Evolutionary conservation across 1,284 basidiomycete genomes (phyloP), one percentile per base, ranked within the genome.

Genomic region (Laetiporus sulphureus): DNA sequence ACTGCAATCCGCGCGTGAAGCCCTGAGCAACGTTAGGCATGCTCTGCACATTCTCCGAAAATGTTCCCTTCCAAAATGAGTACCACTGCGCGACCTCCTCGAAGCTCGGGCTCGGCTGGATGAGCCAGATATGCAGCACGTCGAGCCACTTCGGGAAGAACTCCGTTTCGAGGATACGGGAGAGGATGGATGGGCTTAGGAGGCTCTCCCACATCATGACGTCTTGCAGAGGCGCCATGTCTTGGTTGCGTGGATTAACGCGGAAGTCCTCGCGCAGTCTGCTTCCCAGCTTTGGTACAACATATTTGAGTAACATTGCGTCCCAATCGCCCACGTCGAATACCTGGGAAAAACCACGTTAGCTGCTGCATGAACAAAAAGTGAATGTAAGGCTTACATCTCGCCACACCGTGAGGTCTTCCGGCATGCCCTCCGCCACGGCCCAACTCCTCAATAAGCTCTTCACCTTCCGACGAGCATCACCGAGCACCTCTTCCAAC

Each of bases 71-170:
- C 95, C 95, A 99, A 61, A 82, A 87, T 3, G 73, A 72, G 58
- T 82, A 94, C 95, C 96, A 98, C 47, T 84, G 77, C 1, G 87
- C 89, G 3, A 99, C 89, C 62, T 99, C 91, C 51, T 85, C 89
- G 52, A 89, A 82, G 62, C 82, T 91, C 53, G 83, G 84, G 21
- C 68, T 73, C 0, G 90, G 83, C 59, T 91, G 87, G 10, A 83
- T 72, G 40, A 99, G 80, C 96, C 94, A 98, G 31, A 89, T 64
- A 56, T 92, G 83, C 27, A 99, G 67, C n/a, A 89, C 79, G 32
- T 91, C 80, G 38, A 99, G 72, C 93, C 93, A 99, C 58, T 94
- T 93, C 2, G 91, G 89, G 74, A 98, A 96, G 68, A 99, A 95
- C 55, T 92, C 91, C 6, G 75, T 73, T 59, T 94, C 89, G 48